A percentile compares a stretch with the other conserved stretches of the same genome.
Evolutionary conservation across 768 basidiomycete species (phyloP).

Genomic region (Cyathus striatus): DNA sequence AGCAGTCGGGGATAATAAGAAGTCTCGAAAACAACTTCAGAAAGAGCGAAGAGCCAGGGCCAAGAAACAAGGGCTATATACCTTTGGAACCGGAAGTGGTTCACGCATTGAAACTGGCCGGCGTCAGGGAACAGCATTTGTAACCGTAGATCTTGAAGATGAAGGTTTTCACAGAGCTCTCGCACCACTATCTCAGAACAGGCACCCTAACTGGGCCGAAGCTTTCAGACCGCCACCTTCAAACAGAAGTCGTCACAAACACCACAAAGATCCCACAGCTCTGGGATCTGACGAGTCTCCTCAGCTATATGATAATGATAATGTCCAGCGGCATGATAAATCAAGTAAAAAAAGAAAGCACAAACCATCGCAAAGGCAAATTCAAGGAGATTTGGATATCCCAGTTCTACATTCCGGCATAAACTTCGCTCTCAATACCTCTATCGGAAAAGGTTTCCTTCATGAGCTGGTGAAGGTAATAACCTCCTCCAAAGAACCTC

Average conservation of each 20-base stretch:
- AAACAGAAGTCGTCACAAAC: not conserved
- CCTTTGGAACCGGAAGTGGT: slow-evolving; percentile 28
- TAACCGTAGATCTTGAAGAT: slow-evolving; percentile 42
- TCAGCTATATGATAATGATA: slow-evolving; percentile 4
- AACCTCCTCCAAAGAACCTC: slow-evolving; percentile 15
- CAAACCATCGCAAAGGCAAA: slow-evolving; percentile 7
- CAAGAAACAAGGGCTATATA: slow-evolving; percentile 28
- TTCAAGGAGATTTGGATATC: slow-evolving; percentile 49
- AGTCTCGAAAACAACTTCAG: slow-evolving; percentile 19
- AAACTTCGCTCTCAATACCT: slow-evolving; percentile 45
- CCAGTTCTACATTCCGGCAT: slow-evolving; percentile 43
- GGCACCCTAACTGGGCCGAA: slow-evolving; percentile 4
- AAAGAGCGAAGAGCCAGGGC: slow-evolving; percentile 20
- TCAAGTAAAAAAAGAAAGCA: slow-evolving; percentile 2
- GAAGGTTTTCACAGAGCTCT: slow-evolving; percentile 35
- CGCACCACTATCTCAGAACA: slow-evolving; percentile 20
- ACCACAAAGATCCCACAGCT: not conserved
- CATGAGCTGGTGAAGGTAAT: slow-evolving; percentile 45
- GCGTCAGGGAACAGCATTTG: slow-evolving; percentile 14
- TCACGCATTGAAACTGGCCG: slow-evolving; percentile 33
- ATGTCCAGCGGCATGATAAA: not conserved
- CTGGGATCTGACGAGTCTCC: not conserved
- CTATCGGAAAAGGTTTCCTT: slow-evolving; percentile 57
- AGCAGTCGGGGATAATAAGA: slow-evolving; percentile 11
- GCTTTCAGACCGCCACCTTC: slow-evolving; percentile 10